Percentiles rank a stretch among this genome's conserved stretches.
Evolutionary conservation across 306 rosid genomes (phyloP).

Genomic region (Albizia julibrissin): DNA sequence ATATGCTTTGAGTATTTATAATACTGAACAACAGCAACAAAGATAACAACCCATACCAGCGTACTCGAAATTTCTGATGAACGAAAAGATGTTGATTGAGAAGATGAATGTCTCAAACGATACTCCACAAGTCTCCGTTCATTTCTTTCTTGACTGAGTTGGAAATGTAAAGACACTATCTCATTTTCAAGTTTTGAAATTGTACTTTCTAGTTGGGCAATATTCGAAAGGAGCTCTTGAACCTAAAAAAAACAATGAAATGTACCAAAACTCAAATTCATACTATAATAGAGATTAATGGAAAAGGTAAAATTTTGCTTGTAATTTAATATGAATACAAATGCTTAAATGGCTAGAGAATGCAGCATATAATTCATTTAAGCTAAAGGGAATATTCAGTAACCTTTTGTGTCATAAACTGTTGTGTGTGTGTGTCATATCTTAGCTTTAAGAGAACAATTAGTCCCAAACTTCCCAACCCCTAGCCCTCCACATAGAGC

Average conservation of each 20-base stretch:
- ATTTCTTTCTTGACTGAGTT: conserved; percentile 82
- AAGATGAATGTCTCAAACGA: conserved; percentile 57
- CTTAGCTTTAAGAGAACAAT: conserved; percentile 2
- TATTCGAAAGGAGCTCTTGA: conserved; percentile 59
- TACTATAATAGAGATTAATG: background rate
- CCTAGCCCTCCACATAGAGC: background rate
- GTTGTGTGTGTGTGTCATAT: background rate
- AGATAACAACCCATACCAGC: conserved; percentile 36
- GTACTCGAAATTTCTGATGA: conserved; percentile 38
- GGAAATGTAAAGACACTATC: conserved; percentile 71
- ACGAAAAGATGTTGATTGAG: conserved; percentile 47
- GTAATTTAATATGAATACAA: background rate
- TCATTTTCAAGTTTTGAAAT: conserved; percentile 63
- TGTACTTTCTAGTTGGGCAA: conserved; percentile 53
- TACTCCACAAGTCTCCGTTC: conserved; percentile 75
- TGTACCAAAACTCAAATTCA: conserved; percentile 16
- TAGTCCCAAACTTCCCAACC: background rate
- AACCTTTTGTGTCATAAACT: background rate
- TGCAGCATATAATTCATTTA: background rate
- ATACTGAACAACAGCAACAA: background rate
- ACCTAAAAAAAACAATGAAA: conserved; percentile 39
- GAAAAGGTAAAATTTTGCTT: background rate
- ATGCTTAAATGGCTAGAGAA: background rate
- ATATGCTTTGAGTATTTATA: background rate
- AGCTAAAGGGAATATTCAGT: background rate